phyloP scores from a whole-genome alignment of 306 rosid species.

The Abrus pulchellus region DNA sequence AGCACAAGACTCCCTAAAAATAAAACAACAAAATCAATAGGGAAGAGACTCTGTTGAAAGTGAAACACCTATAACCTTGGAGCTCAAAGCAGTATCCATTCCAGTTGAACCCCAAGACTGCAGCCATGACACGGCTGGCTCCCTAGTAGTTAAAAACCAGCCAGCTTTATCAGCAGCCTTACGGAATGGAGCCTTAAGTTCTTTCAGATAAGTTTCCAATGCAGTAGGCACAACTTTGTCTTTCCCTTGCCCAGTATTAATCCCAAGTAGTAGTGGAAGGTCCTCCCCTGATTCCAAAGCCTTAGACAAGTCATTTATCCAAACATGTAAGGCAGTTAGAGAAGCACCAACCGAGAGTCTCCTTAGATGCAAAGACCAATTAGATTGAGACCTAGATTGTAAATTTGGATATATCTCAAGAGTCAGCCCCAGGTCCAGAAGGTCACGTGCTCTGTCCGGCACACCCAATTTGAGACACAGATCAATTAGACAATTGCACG shows the following conservation, averaged over 20 bases:
- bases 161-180: constrained; percentile 81
- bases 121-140: constrained; percentile 78
- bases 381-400: constrained; percentile 71
- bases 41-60: constrained; percentile 18
- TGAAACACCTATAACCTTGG: constrained; percentile 31
- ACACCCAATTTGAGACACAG: constrained; percentile 72
- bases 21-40: constrained; percentile 44
- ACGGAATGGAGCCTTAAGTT: constrained; percentile 80
- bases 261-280: constrained; percentile 84
- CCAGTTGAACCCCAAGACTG: constrained; percentile 70
- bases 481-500: constrained; percentile 82
- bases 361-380: constrained; percentile 84
- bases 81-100: constrained; percentile 46
- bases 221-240: constrained; percentile 69
- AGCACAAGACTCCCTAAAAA: constrained; percentile 40
- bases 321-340: constrained; percentile 77
- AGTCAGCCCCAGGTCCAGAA: constrained; percentile 69
- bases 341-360: constrained; percentile 90
- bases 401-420: constrained; percentile 68
- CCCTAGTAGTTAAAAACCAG: constrained; percentile 83
- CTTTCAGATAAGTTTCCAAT: constrained; percentile 80
- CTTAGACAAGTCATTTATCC: constrained; percentile 82
- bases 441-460: constrained; percentile 67
- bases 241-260: constrained; percentile 77
- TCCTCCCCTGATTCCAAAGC: constrained; percentile 75